phyloP scores from a whole-genome alignment of 371 early-diverging fungal species.

The Mucor lusitanicus region DNA sequence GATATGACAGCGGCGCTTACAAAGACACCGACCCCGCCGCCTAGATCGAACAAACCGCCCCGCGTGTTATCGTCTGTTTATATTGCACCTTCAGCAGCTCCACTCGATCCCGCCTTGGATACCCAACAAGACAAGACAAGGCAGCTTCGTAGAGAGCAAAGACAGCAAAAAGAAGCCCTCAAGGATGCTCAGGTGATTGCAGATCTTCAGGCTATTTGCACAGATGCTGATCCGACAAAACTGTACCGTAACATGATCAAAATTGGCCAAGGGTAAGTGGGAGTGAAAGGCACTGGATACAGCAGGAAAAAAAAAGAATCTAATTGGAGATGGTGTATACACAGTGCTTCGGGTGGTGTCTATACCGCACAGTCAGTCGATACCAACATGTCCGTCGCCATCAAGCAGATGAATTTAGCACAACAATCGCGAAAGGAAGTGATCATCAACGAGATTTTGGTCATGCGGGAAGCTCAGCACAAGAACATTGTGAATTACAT shows the following conservation, averaged over 20 bases:
- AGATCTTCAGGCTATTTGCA: conserved; percentile 84
- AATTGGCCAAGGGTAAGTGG: conserved; percentile 71
- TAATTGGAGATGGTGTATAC: not conserved
- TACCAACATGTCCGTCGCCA: conserved; percentile 69
- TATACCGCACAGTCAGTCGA: conserved; percentile 75
- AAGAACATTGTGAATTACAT: conserved; percentile 89
- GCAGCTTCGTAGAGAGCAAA: conserved; percentile 25
- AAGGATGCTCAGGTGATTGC: conserved; percentile 76
- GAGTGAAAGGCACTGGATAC: no score
- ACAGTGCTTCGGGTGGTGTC: conserved; percentile 59
- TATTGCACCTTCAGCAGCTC: conserved; percentile 31
- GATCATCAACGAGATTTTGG: conserved; percentile 88
- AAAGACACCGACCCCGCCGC: conserved; percentile 18
- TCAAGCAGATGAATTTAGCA: conserved; percentile 89
- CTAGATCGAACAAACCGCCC: conserved; percentile 18
- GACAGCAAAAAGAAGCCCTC: conserved; percentile 23
- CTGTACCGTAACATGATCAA: conserved; percentile 60
- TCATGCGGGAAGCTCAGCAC: conserved; percentile 78
- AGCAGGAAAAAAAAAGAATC: not conserved
- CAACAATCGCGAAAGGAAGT: conserved; percentile 88
- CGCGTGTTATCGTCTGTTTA: conserved; percentile 15
- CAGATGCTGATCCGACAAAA: conserved; percentile 83
- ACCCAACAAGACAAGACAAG: conserved; percentile 19
- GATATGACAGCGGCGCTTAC: conserved; percentile 10
- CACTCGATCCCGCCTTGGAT: conserved; percentile 47